Percentiles rank a stretch among this genome's conserved stretches.
phyloP scores from a whole-genome alignment of 2,329 filamentous ascomycete species.

The Metarhizium robertsii region DNA sequence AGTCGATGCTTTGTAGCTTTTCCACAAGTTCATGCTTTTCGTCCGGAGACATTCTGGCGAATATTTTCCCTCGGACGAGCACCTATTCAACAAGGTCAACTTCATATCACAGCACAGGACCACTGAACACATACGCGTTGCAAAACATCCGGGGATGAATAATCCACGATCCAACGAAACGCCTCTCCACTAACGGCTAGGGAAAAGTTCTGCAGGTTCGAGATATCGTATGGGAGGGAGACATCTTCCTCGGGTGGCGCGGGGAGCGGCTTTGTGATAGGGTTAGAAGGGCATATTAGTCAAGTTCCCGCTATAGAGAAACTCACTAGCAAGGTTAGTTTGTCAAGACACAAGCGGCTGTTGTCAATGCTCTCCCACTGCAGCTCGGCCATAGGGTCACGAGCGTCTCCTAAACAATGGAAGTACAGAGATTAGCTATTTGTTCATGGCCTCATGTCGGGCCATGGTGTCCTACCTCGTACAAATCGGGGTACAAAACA shows the following conservation, averaged over 20 bases:
- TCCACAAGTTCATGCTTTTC: constrained; percentile 97
- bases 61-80: constrained; percentile 86
- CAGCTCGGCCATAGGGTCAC: constrained; percentile 63
- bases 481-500: constrained; percentile 89
- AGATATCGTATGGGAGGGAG: constrained; percentile 77
- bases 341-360: constrained; percentile 65
- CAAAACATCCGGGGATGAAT: constrained; percentile 69
- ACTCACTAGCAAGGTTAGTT: constrained; percentile 60
- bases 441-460: background rate
- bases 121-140: constrained; percentile 42
- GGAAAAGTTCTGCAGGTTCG: constrained; percentile 75
- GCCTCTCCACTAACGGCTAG: constrained; percentile 87
- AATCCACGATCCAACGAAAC: constrained; percentile 95
- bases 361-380: constrained; percentile 96
- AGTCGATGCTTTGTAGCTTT: constrained; percentile 92
- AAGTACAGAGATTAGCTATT: background rate
- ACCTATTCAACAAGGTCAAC: constrained; percentile 42
- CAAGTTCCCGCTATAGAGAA: background rate
- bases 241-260: constrained; percentile 63
- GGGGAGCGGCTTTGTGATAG: constrained; percentile 50
- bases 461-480: constrained; percentile 43
- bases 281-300: constrained; percentile 1
- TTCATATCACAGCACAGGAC: background rate
- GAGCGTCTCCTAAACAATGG: constrained; percentile 47
- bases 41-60: constrained; percentile 96